phyloP scores from a whole-genome alignment of 1,284 basidiomycete species.

The Sparassis latifolia region DNA sequence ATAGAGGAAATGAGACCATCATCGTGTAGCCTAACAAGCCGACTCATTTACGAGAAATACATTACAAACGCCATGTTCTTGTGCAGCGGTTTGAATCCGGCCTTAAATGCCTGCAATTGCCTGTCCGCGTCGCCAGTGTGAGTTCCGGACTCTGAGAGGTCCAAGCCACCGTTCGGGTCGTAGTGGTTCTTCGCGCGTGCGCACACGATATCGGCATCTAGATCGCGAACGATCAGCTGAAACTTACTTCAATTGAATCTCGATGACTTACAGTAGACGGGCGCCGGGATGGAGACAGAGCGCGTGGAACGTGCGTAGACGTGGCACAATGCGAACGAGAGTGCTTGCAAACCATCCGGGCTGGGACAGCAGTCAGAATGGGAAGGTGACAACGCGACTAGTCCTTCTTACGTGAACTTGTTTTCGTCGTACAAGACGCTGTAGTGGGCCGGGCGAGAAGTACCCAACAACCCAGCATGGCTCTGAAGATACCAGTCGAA shows the following conservation, averaged over 20 bases:
- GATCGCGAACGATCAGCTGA: background rate
- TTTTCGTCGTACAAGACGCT: conserved; percentile 58
- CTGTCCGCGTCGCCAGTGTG: conserved; percentile 36
- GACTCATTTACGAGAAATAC: conserved; percentile 51
- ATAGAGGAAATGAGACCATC: background rate
- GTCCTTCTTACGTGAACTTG: conserved; percentile 35
- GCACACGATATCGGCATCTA: conserved; percentile 83
- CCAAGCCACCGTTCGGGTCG: conserved; percentile 48
- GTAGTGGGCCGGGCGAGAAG: conserved; percentile 57
- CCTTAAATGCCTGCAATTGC: conserved; percentile 46
- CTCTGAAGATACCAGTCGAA: conserved; percentile 79
- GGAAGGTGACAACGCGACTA: conserved; percentile 2
- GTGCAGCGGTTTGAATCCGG: conserved; percentile 52
- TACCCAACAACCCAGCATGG: conserved; percentile 61
- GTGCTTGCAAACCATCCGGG: conserved; percentile 58
- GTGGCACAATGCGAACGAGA: conserved; percentile 75
- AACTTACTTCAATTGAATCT: conserved; percentile 5
- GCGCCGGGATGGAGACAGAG: conserved; percentile 79
- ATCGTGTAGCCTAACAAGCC: background rate
- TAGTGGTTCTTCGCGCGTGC: conserved; percentile 76
- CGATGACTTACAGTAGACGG: conserved; percentile 64
- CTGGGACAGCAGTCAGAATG: conserved; percentile 26
- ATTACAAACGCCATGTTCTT: conserved; percentile 42
- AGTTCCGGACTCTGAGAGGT: conserved; percentile 47
- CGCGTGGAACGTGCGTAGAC: conserved; percentile 79